Evolutionary conservation across 805 yeast genomes (phyloP).

Genomic region (Yarrowia yakushimensis): DNA sequence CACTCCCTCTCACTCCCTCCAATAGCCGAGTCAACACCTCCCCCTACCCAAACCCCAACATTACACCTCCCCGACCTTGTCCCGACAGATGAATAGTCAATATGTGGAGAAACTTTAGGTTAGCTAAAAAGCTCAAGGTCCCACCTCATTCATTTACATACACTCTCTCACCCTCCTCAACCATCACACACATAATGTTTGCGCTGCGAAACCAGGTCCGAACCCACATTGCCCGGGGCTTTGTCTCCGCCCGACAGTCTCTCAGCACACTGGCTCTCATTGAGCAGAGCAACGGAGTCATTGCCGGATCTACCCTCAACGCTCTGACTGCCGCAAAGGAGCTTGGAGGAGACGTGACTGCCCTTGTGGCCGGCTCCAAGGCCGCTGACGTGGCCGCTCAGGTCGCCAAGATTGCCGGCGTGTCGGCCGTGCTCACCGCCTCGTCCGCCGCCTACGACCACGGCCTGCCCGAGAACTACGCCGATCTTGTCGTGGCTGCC

Average conservation of each 20-base stretch:
- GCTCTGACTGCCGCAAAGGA: constrained; percentile 73
- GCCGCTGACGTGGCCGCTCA: constrained; percentile 50
- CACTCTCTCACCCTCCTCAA: background rate
- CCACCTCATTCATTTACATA: background rate
- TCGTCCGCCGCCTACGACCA: constrained; percentile 57
- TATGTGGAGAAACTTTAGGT: constrained; percentile 22
- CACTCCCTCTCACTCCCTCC: background rate
- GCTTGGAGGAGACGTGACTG: constrained; percentile 62
- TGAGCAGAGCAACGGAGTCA: constrained; percentile 53
- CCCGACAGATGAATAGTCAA: constrained; percentile 13
- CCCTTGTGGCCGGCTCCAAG: constrained; percentile 64
- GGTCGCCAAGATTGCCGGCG: constrained; percentile 51
- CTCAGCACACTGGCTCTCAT: constrained; percentile 64
- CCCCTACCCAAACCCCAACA: background rate
- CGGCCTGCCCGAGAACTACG: constrained; percentile 70
- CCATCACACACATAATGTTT: constrained; percentile 4
- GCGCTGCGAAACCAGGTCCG: constrained; percentile 22
- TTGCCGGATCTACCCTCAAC: constrained; percentile 67
- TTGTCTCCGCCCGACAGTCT: constrained; percentile 6
- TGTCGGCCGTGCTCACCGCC: constrained; percentile 57
- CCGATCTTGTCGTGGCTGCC: constrained; percentile 59
- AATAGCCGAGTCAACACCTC: background rate
- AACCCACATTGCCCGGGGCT: constrained; percentile 20
- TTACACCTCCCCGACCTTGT: background rate
- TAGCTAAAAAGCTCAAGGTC: constrained; percentile 6